Percentiles rank a stretch among this genome's conserved stretches.
These are phyloP conservation scores for Alternaria incomplexa DNA, from an alignment of 2,329 filamentous ascomycete genomes.

Conservation along the genomic window DNA sequence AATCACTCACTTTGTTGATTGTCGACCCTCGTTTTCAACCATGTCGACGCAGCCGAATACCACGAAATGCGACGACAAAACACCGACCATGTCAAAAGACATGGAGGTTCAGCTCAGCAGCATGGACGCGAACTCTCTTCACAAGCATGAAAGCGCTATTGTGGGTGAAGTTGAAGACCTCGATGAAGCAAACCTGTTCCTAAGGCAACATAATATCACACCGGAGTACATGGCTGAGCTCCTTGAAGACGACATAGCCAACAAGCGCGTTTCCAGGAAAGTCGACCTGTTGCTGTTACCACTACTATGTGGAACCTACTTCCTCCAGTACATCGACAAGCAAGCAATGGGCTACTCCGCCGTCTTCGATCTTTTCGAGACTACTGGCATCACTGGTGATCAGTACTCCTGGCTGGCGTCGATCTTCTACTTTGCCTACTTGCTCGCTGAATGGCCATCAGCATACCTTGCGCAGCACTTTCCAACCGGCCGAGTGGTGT, in stretches of 20 bases:
- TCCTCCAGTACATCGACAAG: slow-evolving; percentile 65
- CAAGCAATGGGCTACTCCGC: slow-evolving; percentile 61
- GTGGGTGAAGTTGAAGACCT: slow-evolving; percentile 47
- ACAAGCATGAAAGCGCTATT: not conserved
- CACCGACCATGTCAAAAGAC: not conserved
- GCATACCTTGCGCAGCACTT: slow-evolving; percentile 40
- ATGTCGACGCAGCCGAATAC: not conserved
- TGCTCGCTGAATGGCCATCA: slow-evolving; percentile 27
- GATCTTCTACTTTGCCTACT: slow-evolving; percentile 60
- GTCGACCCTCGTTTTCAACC: not conserved
- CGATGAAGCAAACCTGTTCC: slow-evolving; percentile 58
- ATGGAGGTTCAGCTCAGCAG: not conserved
- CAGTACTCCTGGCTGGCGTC: slow-evolving; percentile 63
- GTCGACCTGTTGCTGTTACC: slow-evolving; percentile 61
- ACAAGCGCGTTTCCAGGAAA: slow-evolving; percentile 49
- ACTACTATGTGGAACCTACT: slow-evolving; percentile 58
- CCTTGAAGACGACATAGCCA: slow-evolving; percentile 50
- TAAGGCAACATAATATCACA: slow-evolving; percentile 56
- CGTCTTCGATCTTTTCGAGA: slow-evolving; percentile 61
- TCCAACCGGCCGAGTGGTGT: slow-evolving; percentile 41
- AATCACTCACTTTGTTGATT: not conserved
- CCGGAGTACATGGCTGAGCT: slow-evolving; percentile 53
- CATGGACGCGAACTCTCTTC: not conserved
- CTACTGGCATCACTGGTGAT: slow-evolving; percentile 54
- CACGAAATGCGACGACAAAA: not conserved